These are phyloP conservation scores for Diaporthe amygdali DNA, from an alignment of 2,329 filamentous ascomycete species.

Conservation along the genomic window DNA sequence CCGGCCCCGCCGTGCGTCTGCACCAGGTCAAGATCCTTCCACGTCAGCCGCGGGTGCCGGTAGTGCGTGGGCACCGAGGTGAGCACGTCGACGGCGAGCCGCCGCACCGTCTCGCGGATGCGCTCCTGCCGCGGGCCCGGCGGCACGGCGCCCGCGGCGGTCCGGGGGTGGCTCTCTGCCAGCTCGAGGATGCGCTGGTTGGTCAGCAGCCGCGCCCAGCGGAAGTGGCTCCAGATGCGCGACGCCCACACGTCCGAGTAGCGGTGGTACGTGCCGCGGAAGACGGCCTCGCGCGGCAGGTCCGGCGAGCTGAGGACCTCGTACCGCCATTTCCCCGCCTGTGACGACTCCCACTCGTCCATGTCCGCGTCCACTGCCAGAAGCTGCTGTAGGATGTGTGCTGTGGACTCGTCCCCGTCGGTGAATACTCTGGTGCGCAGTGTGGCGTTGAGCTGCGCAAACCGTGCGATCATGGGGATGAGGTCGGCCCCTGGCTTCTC, in stretches of 20 bases:
- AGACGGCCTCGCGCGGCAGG: constrained; percentile 48
- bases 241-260: constrained; percentile 60
- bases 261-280: constrained; percentile 58
- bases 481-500: constrained; percentile 45
- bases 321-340: constrained; percentile 44
- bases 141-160: constrained; percentile 36
- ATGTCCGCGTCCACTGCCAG: constrained; percentile 46
- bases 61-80: constrained; percentile 55
- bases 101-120: constrained; percentile 41
- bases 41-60: constrained; percentile 51
- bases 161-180: constrained; percentile 43
- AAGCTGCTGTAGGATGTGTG: constrained; percentile 43
- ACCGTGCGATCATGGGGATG: constrained; percentile 44
- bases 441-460: constrained; percentile 45
- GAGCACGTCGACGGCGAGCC: constrained; percentile 49
- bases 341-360: constrained; percentile 41
- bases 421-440: constrained; percentile 39
- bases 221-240: constrained; percentile 64
- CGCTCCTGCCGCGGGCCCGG: constrained; percentile 33
- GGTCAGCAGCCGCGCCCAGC: constrained; percentile 60
- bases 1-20: constrained; percentile 45
- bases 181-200: constrained; percentile 54
- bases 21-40: constrained; percentile 34
- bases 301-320: constrained; percentile 37
- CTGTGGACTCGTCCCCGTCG: constrained; percentile 43